Conservation (phyloP, 495 filamentous ascomycete species). For the Penicillium coffeae region DNA sequence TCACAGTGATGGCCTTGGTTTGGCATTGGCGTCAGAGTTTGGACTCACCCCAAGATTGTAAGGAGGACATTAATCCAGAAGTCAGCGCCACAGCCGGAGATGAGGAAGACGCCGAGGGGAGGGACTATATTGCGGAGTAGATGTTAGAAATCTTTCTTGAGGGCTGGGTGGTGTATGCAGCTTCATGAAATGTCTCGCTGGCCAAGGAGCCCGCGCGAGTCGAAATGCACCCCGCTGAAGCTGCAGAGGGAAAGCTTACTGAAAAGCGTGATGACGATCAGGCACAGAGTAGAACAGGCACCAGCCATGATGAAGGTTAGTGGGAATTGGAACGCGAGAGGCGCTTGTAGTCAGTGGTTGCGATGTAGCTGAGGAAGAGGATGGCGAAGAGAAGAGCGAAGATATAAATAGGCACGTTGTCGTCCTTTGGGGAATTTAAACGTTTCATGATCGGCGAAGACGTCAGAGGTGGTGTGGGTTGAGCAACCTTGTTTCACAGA, state of each 20-base stretch:
- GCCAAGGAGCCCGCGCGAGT: too few relatives aligned
- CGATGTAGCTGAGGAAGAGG: slow-evolving; percentile 27
- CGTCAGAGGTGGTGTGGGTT: slow-evolving; percentile 8
- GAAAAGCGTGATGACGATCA: slow-evolving; percentile 59
- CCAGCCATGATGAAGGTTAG: slow-evolving; percentile 29
- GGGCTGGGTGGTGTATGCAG: background rate
- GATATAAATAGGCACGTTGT: slow-evolving; percentile 31
- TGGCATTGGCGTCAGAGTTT: background rate
- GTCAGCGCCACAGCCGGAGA: slow-evolving; percentile 61
- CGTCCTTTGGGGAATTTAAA: slow-evolving; percentile 22
- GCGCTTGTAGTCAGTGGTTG: slow-evolving; percentile 22
- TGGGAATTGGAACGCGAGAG: slow-evolving; percentile 6
- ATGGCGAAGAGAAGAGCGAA: slow-evolving; percentile 29
- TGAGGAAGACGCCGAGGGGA: slow-evolving; percentile 59
- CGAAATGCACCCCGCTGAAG: background rate
- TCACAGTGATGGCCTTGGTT: background rate
- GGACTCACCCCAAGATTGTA: slow-evolving; percentile 55
- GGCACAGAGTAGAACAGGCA: slow-evolving; percentile 35
- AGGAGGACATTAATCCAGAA: slow-evolving; percentile 62
- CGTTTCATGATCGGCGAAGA: slow-evolving; percentile 30
- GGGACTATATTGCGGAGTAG: slow-evolving; percentile 48
- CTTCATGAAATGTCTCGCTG: too few relatives aligned
- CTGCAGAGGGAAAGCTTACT: slow-evolving; percentile 32
- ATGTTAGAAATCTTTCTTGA: slow-evolving; percentile 2
- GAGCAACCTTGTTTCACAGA: background rate